phyloP scores from a whole-genome alignment of 768 basidiomycete species.

The Hypholoma sublateritium region DNA sequence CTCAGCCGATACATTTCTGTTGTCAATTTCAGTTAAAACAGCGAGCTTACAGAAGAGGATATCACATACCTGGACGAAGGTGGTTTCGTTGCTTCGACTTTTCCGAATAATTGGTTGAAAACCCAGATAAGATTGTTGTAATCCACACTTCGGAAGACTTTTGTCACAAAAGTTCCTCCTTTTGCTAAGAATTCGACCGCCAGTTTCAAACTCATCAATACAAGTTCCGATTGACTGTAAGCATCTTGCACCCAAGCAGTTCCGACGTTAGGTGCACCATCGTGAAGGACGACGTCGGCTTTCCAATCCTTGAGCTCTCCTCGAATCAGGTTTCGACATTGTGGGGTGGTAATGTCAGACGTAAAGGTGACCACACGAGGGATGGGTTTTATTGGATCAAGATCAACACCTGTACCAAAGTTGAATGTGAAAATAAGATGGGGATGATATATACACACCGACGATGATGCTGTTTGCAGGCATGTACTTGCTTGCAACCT shows the following conservation, averaged over 20 bases:
- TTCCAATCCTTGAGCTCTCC: conserved; percentile 97
- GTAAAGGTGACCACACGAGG: conserved; percentile 91
- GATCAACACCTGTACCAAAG: conserved; percentile 72
- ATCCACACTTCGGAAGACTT: conserved; percentile 97
- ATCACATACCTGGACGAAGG: conserved; percentile 83
- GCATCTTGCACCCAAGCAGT: conserved; percentile 99
- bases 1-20: conserved; percentile 96
- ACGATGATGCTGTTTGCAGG: conserved; percentile 89
- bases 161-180: conserved; percentile 95
- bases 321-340: conserved; percentile 86
- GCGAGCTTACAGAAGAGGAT: background rate
- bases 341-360: conserved; percentile 89
- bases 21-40: conserved; percentile 2
- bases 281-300: conserved; percentile 96
- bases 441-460: conserved; percentile 41
- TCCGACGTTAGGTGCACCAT: conserved; percentile 99
- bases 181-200: conserved; percentile 93
- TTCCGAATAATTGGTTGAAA: conserved; percentile 92
- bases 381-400: conserved; percentile 95
- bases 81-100: conserved; percentile 98
- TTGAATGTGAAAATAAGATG: conserved; percentile 6
- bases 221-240: conserved; percentile 94
- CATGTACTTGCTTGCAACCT: conserved; percentile 98
- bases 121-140: conserved; percentile 99
- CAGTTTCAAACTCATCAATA: conserved; percentile 91